Base-by-base conservation (phyloP, 768 basidiomycete species). In the Exidia glandulosa region DNA sequence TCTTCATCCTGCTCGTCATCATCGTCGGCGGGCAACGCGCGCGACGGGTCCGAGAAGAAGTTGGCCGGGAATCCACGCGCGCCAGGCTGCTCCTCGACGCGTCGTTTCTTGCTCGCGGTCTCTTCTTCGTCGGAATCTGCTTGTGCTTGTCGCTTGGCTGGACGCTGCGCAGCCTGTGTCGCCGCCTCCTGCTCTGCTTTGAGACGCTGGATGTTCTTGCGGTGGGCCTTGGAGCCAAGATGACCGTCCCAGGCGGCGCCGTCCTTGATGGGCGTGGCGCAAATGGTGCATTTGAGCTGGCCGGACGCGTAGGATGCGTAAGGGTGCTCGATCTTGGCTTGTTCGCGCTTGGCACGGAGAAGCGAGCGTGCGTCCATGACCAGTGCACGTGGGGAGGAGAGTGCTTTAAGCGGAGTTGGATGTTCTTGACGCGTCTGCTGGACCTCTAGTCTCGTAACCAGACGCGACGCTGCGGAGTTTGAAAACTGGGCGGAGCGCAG, bases 241-340 rank as follows among this genome's bases (percentile, higher is more conserved):
- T 93, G 90, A 25, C 90, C 88, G 61, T 90, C 84, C 90, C 90
- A 93, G n/a, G 87, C 86, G 29, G 86, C 82, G 2, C 87, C 79
- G 66, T 90, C 83, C 66, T 90, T 92, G 60, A 93, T 77, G 23
- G 72, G 60, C 12, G 75, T 78, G 1, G 77, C 77, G 66, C 90
- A 93, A 29, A 83, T 79, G 3, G 75, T 66, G 65, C 90, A 93
- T 60, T 83, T 81, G 31, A 93, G 76, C 66, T 87, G 85, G 52
- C 88, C 87, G 30, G 73, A 73, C 3, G 80, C 65, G 29, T 93
- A 92, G 3, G 84, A 71, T 5, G 90, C 90, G 47, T 84, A 76
- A 2, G 87, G 87, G 66, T 93, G 90, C 31, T 76, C 74, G 59
- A 93, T 79, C 31, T 81, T 84, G 33, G 79, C 77, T 67, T 89